Base-by-base conservation (phyloP, 768 basidiomycete species). In the Rhizopogon vulgaris region DNA sequence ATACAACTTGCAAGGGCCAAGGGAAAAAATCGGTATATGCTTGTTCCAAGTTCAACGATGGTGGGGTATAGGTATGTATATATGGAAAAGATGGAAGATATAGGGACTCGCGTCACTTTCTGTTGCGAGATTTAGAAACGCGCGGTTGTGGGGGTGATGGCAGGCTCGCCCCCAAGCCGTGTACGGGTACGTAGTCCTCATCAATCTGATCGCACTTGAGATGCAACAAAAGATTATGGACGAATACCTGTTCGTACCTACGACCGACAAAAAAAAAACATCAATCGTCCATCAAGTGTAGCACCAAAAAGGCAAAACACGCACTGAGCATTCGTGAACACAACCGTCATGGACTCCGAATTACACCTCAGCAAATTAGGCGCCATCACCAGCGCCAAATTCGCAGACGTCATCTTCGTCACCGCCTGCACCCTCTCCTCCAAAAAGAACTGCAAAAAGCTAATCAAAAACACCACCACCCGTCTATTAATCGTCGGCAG, bases 391-490 rank as follows among this genome's bases (percentile, higher is more conserved):
- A 94, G 71, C 8, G 93, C 90, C 55, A 95, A 70, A 66, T 93
- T 94, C 36, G 83, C 83, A 10, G 87, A 79, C 3, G 90, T 94
- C 93, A 94, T 95, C 71, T 94, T 92, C 38, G 90, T 93, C 41
- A 75, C 68, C 11, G 66, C 71, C 56, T 89, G 79, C 17, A 88
- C 83, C 57, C 80, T 78, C 39, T 90, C 86, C 43, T 87, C 85
- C 48, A 93, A 69, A 72, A 96, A 96, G 48, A 91, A 70, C 72
- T 95, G 93, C 46, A 94, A 69, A 71, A 96, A 95, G 71, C 88
- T 93, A 67, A 96, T 75, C 24, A 94, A 79, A 65, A 94, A 95
- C 49, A 94, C 68, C 11, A 95, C 77, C 8, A 95, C 94, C 10
- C 90, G 79, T 15, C 90, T 78, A 61, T 95, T 92, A 63, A 90